Evolutionary conservation across 129 eudicot genomes (phyloP).

Genomic region (Deinandra increscens): DNA sequence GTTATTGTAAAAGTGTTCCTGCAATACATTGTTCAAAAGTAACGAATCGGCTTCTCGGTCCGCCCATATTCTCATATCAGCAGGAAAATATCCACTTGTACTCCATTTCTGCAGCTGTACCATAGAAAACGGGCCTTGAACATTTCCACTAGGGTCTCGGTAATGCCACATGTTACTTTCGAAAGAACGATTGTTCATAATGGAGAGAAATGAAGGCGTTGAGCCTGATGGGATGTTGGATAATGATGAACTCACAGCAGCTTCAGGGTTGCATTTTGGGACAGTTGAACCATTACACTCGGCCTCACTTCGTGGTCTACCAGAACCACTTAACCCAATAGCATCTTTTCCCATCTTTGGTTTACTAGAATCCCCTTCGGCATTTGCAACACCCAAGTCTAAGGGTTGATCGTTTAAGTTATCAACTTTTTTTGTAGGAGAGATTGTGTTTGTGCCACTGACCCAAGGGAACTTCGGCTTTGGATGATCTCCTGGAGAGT

Average conservation of each 20-base stretch:
- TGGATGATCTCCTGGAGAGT: conserved; percentile 47
- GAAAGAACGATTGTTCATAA: conserved; percentile 32
- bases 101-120: conserved; percentile 83
- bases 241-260: conserved; percentile 32
- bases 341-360: conserved; percentile 35
- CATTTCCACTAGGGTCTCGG: conserved; percentile 78
- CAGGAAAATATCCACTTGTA: conserved; percentile 72
- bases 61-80: conserved; percentile 83
- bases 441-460: conserved; percentile 39
- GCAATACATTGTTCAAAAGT: conserved; percentile 64
- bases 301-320: conserved; percentile 33
- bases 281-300: conserved; percentile 23
- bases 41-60: conserved; percentile 57
- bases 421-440: conserved; percentile 43
- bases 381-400: conserved; percentile 31
- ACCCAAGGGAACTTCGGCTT: conserved; percentile 43
- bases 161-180: conserved; percentile 71
- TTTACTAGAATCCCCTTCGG: conserved; percentile 42
- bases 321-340: conserved; percentile 29
- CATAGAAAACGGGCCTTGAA: conserved; percentile 93
- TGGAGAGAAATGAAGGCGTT: conserved; percentile 37
- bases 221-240: conserved; percentile 43
- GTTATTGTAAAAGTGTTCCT: conserved; percentile 39
- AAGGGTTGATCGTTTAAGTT: conserved; percentile 27
- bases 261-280: conserved; percentile 36